Conservation (phyloP, 2,329 filamentous ascomycete genomes). For the Xylariaceae sp. region DNA sequence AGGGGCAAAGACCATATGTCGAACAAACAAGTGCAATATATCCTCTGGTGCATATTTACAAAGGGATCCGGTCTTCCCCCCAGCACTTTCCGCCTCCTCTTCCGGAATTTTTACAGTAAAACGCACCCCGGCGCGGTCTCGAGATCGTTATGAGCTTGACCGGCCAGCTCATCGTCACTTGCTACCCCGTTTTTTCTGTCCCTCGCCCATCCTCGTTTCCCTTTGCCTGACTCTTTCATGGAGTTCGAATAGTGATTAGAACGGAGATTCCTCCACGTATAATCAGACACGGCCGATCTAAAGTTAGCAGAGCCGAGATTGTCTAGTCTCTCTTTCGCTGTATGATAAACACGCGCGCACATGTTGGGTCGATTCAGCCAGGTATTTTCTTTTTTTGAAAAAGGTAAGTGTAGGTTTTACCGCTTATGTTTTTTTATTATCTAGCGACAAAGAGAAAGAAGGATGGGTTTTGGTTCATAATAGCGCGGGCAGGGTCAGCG, state of each 20-base stretch:
- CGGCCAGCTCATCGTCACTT: neutral
- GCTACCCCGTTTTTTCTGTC: constrained; percentile 3
- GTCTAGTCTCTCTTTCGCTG: neutral
- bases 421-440: constrained; percentile 19
- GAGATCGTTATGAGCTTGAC: too few species aligned
- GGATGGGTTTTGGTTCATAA: constrained; percentile 18
- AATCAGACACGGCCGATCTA: constrained; percentile 8
- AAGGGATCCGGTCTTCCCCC: neutral
- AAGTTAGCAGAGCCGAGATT: constrained; percentile 10
- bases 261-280: constrained; percentile 3
- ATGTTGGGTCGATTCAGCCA: constrained; percentile 14
- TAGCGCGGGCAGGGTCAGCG: constrained; percentile 17
- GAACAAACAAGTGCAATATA: constrained; percentile 24
- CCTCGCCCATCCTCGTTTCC: constrained; percentile 1
- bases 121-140: neutral
- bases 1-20: neutral
- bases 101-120: constrained; percentile 6
- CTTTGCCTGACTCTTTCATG: neutral
- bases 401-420: neutral
- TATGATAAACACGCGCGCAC: constrained; percentile 19
- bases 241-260: constrained; percentile 4
- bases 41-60: constrained; percentile 33
- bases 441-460: constrained; percentile 36
- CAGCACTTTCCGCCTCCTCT: too few species aligned
- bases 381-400: constrained; percentile 13